A percentile compares a stretch with the other conserved stretches of the same genome.
Conservation (phyloP, 345 rosid genomes). For the Psidium friedrichsthalianum region DNA sequence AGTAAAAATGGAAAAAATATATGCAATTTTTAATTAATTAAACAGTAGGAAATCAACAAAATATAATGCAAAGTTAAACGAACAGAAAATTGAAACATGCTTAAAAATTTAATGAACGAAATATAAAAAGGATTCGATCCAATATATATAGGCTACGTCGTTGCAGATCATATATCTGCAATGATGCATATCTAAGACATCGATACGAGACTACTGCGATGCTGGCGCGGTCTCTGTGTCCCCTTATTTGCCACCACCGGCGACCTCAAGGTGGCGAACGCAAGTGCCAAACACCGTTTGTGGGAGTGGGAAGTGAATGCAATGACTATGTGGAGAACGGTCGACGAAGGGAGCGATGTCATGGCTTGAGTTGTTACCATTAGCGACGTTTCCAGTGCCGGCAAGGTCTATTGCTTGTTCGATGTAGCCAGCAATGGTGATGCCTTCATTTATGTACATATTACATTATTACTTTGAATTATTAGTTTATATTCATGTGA, state of each 20-base stretch:
- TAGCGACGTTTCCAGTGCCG: background rate
- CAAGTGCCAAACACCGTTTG: background rate
- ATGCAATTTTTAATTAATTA: background rate
- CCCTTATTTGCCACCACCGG: background rate
- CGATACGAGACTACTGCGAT: background rate
- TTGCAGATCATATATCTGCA: background rate
- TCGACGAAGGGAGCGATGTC: background rate
- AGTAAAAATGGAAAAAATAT: background rate
- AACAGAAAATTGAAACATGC: background rate
- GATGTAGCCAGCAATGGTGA: background rate
- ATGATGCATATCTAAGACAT: background rate
- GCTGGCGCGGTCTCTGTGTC: background rate
- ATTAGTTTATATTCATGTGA: background rate
- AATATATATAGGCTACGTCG: too few relatives aligned
- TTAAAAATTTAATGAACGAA: background rate
- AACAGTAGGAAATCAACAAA: accelerated
- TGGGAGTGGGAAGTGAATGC: background rate
- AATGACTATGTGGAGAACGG: background rate
- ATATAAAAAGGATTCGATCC: background rate
- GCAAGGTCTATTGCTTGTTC: background rate
- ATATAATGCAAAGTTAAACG: background rate
- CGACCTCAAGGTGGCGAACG: background rate
- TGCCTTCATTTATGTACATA: background rate
- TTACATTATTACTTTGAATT: background rate
- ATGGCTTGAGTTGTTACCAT: background rate